Evolutionary conservation across 176 grass and related monocot genomes (phyloP).

Genomic region (Aegilops tauschii): DNA sequence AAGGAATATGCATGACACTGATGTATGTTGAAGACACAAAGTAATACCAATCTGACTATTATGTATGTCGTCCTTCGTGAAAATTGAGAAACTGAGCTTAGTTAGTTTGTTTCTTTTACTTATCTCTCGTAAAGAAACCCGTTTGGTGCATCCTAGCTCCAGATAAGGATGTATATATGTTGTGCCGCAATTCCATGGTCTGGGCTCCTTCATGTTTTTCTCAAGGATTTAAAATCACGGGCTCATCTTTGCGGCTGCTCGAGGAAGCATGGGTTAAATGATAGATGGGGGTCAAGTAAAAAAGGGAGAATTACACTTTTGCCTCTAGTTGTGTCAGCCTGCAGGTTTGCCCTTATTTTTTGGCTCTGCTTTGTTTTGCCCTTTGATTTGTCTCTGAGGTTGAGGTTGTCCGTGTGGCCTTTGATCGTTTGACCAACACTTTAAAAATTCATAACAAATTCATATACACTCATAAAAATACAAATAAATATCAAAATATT

Average conservation of each 20-base stretch:
- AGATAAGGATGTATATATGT: not conserved
- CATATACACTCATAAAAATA: too few species aligned
- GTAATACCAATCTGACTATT: not conserved
- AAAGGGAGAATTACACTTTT: too few species aligned
- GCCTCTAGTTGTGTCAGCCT: too few species aligned
- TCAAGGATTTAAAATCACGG: not conserved
- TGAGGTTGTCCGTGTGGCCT: too few species aligned
- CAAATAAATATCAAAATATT: too few species aligned
- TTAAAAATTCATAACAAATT: too few species aligned
- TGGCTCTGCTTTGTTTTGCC: too few species aligned
- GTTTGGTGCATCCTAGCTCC: not conserved
- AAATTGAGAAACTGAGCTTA: not conserved
- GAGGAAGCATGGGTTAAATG: not conserved
- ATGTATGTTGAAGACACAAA: not conserved
- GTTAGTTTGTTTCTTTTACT: not conserved
- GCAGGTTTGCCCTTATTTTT: too few species aligned
- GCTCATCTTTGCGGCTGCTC: not conserved
- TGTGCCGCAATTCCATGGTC: not conserved
- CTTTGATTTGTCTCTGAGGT: too few species aligned
- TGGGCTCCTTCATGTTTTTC: not conserved
- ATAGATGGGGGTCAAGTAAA: not conserved
- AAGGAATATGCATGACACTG: not conserved
- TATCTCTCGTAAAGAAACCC: not conserved
- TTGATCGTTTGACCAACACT: too few species aligned
- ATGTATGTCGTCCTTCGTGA: not conserved